Percentiles rank a stretch among this genome's conserved stretches.
These are phyloP conservation scores for Parietichytrium sp. DNA, from an alignment of 108 stramenopile species.

Conservation along the genomic window DNA sequence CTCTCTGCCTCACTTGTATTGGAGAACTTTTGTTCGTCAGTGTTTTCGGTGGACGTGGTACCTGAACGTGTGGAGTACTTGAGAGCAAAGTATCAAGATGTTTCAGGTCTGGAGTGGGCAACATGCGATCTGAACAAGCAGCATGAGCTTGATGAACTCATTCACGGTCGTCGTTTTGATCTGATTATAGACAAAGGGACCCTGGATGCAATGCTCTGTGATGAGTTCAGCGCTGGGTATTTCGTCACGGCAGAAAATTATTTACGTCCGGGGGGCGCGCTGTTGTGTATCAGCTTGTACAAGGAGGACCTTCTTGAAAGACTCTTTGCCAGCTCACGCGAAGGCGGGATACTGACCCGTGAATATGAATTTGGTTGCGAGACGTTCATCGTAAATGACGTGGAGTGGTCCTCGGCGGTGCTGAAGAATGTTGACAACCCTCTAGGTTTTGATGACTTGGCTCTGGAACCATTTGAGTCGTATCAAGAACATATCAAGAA, in stretches of 20 bases:
- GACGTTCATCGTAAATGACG: too few relatives aligned
- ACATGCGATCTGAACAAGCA: neutral
- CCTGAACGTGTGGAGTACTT: neutral
- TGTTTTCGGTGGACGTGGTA: neutral
- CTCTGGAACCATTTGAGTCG: too few relatives aligned
- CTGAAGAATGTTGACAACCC: too few relatives aligned
- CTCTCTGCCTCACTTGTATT: neutral
- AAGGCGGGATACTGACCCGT: too few relatives aligned
- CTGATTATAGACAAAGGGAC: constrained; percentile 21
- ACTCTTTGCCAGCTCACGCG: too few relatives aligned
- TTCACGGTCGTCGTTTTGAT: neutral
- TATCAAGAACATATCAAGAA: too few relatives aligned
- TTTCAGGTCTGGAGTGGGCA: neutral
- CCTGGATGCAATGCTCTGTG: constrained; percentile 8
- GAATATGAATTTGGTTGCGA: too few relatives aligned
- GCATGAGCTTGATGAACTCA: neutral
- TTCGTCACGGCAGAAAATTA: neutral
- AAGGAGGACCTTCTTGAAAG: neutral
- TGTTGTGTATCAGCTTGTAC: neutral
- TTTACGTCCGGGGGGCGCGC: neutral
- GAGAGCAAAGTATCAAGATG: neutral
- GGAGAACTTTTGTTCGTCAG: neutral
- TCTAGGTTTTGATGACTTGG: too few relatives aligned
- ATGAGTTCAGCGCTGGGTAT: neutral
- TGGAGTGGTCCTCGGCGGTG: too few relatives aligned